Conservation (phyloP, 768 basidiomycete species). For the Tylopilus sp. region DNA sequence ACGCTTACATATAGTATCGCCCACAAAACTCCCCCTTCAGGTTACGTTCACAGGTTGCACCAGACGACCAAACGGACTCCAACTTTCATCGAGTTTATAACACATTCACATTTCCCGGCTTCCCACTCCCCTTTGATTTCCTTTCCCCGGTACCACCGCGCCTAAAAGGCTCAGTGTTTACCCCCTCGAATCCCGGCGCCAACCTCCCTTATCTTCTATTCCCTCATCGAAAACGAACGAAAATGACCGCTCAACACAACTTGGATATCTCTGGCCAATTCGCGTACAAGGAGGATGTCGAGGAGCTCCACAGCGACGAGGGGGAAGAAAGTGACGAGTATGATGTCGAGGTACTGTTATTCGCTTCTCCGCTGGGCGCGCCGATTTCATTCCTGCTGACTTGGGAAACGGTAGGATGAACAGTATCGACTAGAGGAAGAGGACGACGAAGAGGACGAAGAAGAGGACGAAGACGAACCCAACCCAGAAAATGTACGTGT, state of each 20-base stretch:
- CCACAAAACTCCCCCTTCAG: neutral
- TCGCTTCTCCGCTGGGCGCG: neutral
- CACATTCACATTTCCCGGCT: neutral
- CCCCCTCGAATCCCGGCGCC: neutral
- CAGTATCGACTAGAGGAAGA: constrained; percentile 20
- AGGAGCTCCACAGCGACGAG: constrained; percentile 6
- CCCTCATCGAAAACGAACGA: constrained; percentile 3
- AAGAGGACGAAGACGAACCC: neutral
- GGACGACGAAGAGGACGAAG: constrained; percentile 9
- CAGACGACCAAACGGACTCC: constrained; percentile 1
- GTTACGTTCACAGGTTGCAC: constrained; percentile 1
- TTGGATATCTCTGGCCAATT: constrained; percentile 11
- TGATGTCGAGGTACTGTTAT: constrained; percentile 20
- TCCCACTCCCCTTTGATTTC: neutral
- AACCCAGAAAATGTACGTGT: constrained; percentile 11
- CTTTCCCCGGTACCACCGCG: constrained; percentile 8
- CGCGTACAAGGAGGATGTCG: neutral
- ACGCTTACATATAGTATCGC: constrained; percentile 9
- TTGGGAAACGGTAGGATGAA: constrained; percentile 16
- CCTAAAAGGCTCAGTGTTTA: constrained; percentile 4
- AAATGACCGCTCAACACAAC: constrained; percentile 23
- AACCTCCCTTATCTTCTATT: neutral
- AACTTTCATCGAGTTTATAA: neutral
- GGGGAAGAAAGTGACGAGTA: constrained; percentile 31
- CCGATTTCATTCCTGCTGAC: neutral